Evolutionary conservation across 208 protist species (phyloP).

Genomic region (Crithidia bombi): DNA sequence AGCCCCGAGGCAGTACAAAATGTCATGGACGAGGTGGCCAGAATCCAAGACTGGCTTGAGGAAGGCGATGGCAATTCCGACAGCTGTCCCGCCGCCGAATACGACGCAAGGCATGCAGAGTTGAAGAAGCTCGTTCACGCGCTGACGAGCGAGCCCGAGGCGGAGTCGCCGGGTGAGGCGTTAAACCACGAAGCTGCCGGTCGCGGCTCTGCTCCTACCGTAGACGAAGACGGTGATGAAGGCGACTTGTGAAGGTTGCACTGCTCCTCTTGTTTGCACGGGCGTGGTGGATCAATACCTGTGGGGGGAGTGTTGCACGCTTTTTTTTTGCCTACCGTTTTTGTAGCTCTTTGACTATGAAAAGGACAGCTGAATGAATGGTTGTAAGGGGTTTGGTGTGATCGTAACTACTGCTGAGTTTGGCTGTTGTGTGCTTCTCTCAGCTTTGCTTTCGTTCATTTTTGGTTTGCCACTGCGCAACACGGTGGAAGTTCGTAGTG

Average conservation of each 20-base stretch:
- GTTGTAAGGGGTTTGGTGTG: too few species aligned
- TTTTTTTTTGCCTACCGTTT: neutral
- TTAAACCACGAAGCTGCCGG: neutral
- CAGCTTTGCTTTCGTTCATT: too few species aligned
- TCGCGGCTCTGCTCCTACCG: neutral
- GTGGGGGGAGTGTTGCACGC: too few species aligned
- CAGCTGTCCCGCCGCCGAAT: conserved; percentile 53
- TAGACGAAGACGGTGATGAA: conserved; percentile 18
- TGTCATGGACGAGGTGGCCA: conserved; percentile 35
- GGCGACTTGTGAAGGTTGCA: conserved; percentile 40
- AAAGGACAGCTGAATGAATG: too few species aligned
- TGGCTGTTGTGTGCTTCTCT: too few species aligned
- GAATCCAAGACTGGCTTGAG: conserved; percentile 74
- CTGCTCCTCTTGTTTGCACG: neutral
- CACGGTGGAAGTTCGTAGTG: too few species aligned
- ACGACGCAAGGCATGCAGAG: conserved; percentile 45
- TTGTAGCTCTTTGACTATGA: too few species aligned
- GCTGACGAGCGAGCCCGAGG: conserved; percentile 16
- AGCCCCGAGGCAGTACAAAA: conserved; percentile 34
- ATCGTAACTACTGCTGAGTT: too few species aligned
- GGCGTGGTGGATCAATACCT: too few species aligned
- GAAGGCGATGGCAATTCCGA: conserved; percentile 74
- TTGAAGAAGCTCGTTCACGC: conserved; percentile 52
- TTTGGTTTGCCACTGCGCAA: too few species aligned
- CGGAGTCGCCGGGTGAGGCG: neutral